Percentiles rank a stretch among this genome's conserved stretches.
Evolutionary conservation across 2,329 filamentous ascomycete genomes (phyloP).

Genomic region (Neodidymelliopsis sp.): DNA sequence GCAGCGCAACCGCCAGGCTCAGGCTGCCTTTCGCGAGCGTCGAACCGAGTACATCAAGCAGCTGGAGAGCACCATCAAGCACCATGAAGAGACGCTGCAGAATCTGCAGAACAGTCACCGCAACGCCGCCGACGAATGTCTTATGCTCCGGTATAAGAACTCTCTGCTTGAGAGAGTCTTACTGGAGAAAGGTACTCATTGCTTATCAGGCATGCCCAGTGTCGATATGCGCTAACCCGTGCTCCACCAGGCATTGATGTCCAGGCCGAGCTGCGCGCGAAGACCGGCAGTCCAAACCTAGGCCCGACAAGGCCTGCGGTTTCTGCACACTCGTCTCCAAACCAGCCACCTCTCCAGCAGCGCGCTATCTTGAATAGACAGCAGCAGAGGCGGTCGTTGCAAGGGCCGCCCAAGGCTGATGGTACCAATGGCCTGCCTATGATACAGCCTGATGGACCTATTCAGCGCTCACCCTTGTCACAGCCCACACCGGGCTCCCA

Average conservation of each 20-base stretch:
- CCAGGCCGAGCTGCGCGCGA: constrained; percentile 90
- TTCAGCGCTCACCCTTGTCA: constrained; percentile 72
- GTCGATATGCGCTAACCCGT: constrained; percentile 27
- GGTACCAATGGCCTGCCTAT: constrained; percentile 50
- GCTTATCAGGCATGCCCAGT: constrained; percentile 7
- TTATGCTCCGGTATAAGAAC: constrained; percentile 99
- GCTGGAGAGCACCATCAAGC: constrained; percentile 94
- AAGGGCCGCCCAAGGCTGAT: constrained; percentile 78
- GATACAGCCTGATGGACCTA: constrained; percentile 50
- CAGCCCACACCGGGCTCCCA: constrained; percentile 86
- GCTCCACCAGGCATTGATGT: constrained; percentile 83
- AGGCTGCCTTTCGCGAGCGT: constrained; percentile 95
- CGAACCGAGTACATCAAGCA: constrained; percentile 99
- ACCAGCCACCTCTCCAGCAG: constrained; percentile 73
- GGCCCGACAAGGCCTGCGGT: constrained; percentile 65
- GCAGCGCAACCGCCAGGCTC: constrained; percentile 94
- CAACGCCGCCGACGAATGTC: constrained; percentile 91
- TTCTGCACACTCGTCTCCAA: constrained; percentile 63
- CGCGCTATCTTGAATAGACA: constrained; percentile 83
- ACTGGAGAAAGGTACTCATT: constrained; percentile 82
- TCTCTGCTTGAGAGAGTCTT: constrained; percentile 94
- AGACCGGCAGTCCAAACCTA: constrained; percentile 85
- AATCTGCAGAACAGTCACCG: constrained; percentile 94
- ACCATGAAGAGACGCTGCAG: constrained; percentile 93
- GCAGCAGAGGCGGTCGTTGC: constrained; percentile 73